Evolutionary conservation across 208 protist species (phyloP).

Genomic region (Leishmania gerbilli): DNA sequence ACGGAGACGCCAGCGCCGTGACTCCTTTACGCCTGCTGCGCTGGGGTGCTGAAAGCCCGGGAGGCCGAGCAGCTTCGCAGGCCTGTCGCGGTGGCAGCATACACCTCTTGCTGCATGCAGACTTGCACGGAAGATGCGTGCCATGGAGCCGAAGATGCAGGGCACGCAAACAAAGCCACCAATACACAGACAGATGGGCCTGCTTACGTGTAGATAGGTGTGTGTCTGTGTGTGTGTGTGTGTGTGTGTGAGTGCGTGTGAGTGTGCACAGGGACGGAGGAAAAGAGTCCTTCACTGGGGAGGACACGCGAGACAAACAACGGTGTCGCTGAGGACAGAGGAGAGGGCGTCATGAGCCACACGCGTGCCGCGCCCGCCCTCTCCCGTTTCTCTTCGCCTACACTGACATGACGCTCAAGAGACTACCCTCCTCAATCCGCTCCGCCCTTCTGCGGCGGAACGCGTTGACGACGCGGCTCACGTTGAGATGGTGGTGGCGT

Average conservation of each 20-base stretch:
- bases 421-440: conserved; percentile 11
- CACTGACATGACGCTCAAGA: neutral
- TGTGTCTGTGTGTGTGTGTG: neutral
- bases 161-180: neutral
- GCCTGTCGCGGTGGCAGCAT: neutral
- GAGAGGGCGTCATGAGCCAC: neutral
- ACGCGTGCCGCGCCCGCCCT: neutral
- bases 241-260: neutral
- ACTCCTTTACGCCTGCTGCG: no score
- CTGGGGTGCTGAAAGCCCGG: no score
- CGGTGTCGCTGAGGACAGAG: neutral
- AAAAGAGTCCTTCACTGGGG: neutral
- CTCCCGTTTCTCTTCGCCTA: neutral
- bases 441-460: conserved; percentile 57
- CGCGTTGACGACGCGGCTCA: conserved; percentile 49
- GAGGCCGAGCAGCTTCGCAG: neutral
- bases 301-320: neutral
- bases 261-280: neutral
- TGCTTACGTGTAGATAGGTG: neutral
- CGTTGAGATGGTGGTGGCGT: conserved; percentile 63
- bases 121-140: no score
- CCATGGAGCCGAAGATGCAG: neutral
- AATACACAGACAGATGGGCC: neutral
- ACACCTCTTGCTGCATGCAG: no score
- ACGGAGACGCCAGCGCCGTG: no score